A percentile compares a stretch with the other conserved stretches of the same genome.
phyloP scores from a whole-genome alignment of 2,329 filamentous ascomycete species.

The Coniochaeta hoffmannii region DNA sequence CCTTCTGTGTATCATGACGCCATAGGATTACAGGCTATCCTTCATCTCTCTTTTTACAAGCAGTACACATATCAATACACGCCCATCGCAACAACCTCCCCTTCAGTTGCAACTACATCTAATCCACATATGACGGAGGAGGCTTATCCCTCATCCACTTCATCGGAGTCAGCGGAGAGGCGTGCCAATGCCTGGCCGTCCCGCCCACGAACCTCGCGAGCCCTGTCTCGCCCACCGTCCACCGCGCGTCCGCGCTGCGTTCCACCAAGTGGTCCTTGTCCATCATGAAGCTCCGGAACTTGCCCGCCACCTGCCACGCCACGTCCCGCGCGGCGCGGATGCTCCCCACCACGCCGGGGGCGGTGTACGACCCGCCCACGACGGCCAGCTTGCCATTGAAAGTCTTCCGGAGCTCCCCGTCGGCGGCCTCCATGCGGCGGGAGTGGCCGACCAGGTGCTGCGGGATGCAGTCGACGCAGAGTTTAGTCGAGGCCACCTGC shows the following conservation, averaged over 20 bases:
- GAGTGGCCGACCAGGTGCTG: slow-evolving; percentile 81
- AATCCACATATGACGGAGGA: too few species aligned
- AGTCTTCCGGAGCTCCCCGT: slow-evolving; percentile 42
- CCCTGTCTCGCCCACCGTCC: background rate
- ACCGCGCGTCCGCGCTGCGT: background rate
- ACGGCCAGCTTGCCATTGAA: slow-evolving; percentile 62
- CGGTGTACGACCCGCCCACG: slow-evolving; percentile 46
- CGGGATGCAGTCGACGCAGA: slow-evolving; percentile 69
- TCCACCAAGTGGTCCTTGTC: too few species aligned
- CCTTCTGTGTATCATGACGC: too few species aligned
- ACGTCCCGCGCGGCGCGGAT: slow-evolving; percentile 42
- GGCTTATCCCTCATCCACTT: background rate
- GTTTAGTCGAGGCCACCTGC: slow-evolving; percentile 51
- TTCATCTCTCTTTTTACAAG: too few species aligned
- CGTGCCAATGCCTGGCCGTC: background rate
- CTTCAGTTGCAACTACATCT: too few species aligned
- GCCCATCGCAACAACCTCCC: too few species aligned
- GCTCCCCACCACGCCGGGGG: slow-evolving; percentile 42
- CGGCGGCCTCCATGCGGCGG: slow-evolving; percentile 48
- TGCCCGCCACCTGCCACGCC: slow-evolving; percentile 28
- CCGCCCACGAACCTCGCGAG: background rate
- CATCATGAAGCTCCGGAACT: background rate
- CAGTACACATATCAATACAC: too few species aligned
- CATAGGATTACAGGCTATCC: too few species aligned
- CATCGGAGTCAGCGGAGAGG: background rate